Conservation (phyloP, 441 rosid species). For the Jatropha multifida region DNA sequence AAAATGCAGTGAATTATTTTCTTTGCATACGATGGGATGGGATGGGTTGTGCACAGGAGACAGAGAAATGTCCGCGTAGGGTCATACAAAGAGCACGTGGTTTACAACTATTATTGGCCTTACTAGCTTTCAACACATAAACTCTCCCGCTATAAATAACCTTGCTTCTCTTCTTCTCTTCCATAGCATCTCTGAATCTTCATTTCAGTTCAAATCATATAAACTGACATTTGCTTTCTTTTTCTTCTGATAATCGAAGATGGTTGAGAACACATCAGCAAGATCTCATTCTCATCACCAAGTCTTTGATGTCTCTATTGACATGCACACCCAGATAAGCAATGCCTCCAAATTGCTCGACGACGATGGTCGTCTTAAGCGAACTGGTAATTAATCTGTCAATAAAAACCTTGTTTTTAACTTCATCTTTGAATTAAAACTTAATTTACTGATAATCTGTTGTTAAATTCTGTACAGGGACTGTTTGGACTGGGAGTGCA, state of each 20-base stretch:
- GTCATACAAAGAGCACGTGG: neutral
- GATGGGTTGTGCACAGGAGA: neutral
- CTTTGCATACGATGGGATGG: no score
- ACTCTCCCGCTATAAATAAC: slow-evolving; percentile 1
- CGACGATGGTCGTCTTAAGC: slow-evolving; percentile 63
- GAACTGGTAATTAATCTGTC: slow-evolving; percentile 53
- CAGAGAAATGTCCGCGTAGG: neutral
- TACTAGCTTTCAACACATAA: neutral
- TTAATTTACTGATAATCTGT: neutral
- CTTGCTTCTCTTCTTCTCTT: neutral
- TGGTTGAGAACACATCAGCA: slow-evolving; percentile 49
- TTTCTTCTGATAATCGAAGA: slow-evolving; percentile 24
- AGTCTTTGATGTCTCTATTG: slow-evolving; percentile 44
- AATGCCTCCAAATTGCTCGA: slow-evolving; percentile 54
- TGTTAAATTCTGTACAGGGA: slow-evolving; percentile 38
- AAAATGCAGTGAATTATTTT: no score
- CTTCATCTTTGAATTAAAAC: no score
- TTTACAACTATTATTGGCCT: neutral
- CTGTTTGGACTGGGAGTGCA: slow-evolving; percentile 80
- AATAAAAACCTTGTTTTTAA: no score
- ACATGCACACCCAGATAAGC: slow-evolving; percentile 24
- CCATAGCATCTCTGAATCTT: no score
- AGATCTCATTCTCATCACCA: slow-evolving; percentile 32
- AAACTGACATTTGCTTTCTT: slow-evolving; percentile 4
- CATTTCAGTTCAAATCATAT: neutral